Base-by-base conservation (phyloP, 805 yeast species). In the Lipomyces anomalus region DNA sequence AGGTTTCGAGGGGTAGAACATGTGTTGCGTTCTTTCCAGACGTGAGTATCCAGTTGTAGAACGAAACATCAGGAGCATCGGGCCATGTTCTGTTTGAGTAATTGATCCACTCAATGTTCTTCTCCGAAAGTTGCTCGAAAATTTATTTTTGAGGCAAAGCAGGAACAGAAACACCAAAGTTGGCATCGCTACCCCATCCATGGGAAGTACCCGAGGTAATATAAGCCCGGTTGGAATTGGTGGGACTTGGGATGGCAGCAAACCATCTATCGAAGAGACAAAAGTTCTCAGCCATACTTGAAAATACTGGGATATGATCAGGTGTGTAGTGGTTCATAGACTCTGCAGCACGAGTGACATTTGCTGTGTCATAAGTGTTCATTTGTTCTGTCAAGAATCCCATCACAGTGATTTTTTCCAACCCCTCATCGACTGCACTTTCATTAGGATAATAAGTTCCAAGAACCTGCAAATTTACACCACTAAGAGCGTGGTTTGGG, bases 121-220 rank as follows among this genome's bases (percentile, higher is more conserved):
- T 35, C 39, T 36, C 39, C 13, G 39, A 36, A 2, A 36, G 29
- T n/a, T 36, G 39, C 39, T 36, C 29, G 29, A 36, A 36, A 5
- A 36, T 36, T 5, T 26, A 36, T 1, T 22, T 18, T 20, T 36
- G 39, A 4, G 39, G 39, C n/a, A 36, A 13, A n/a, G 32, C 39
- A 13, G 32, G 13, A 28, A 28, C 16, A 1, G 29, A 20, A 11
- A 21, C 1, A 21, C 23, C 22, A 29, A 36, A 36, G 13, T 26
- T 6, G n/a, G 5, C 17, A 29, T 36, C 39, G 4, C 23, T 36
- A 20, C 39, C 39, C 17, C 23, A 29, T 6, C 39, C 39, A 20
- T 36, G 29, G 3, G 39, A 36, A 4, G 39, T 36, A 6, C 39
- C 39, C 11, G 39, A 36, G 13, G 39, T 36, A 22, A 36, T 26